These are phyloP conservation scores for Ochetophila trinervis DNA, from an alignment of 306 rosid genomes.

Conservation along the genomic window DNA sequence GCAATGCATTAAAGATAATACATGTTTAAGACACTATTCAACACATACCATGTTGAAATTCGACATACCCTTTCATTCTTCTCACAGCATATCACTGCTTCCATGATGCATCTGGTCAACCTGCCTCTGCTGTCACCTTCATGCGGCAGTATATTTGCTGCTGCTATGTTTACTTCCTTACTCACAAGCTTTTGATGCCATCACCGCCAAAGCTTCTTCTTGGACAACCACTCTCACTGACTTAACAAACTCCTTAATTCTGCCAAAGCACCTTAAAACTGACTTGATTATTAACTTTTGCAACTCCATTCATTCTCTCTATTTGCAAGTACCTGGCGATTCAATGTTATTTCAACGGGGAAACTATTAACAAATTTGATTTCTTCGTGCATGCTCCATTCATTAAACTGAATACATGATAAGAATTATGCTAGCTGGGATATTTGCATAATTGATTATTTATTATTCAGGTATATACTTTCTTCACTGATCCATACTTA, in stretches of 20 bases:
- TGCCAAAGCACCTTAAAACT: too few species aligned
- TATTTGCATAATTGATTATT: neutral
- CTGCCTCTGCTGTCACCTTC: neutral
- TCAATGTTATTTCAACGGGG: too few species aligned
- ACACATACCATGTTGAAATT: neutral
- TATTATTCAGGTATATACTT: neutral
- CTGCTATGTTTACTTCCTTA: neutral
- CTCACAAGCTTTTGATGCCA: neutral
- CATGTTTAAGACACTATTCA: slow-evolving; percentile 8
- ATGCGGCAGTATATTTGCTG: neutral
- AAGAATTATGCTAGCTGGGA: neutral
- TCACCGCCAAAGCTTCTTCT: too few species aligned
- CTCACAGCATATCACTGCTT: neutral
- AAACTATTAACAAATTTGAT: neutral
- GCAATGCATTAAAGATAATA: neutral
- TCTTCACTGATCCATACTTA: neutral
- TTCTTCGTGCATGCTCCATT: neutral
- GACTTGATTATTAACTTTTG: too few species aligned
- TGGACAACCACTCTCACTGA: too few species aligned
- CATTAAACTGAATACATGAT: neutral
- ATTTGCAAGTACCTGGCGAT: too few species aligned
- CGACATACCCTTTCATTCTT: too few species aligned
- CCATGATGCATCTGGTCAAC: neutral
- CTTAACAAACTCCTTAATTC: too few species aligned
- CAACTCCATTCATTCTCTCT: too few species aligned